phyloP scores from a whole-genome alignment of 805 yeast species.

The Saturnispora dispora region DNA sequence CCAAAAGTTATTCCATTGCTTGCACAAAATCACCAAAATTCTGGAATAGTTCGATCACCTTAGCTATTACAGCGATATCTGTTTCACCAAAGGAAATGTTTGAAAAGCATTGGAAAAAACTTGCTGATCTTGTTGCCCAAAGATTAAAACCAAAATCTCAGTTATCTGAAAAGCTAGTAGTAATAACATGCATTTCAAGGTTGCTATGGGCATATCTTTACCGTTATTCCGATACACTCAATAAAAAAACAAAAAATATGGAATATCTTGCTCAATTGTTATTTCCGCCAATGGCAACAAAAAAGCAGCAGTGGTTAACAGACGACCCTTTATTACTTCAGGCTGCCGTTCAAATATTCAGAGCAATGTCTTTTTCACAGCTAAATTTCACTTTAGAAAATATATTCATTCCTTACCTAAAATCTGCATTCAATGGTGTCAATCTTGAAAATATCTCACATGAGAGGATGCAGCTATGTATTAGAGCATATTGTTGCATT shows the following conservation, averaged over 20 bases:
- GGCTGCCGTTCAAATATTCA: slow-evolving; percentile 62
- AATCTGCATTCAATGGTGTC: slow-evolving; percentile 47
- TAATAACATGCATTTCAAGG: slow-evolving; percentile 59
- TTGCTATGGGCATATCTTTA: slow-evolving; percentile 85
- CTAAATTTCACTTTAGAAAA: slow-evolving; percentile 74
- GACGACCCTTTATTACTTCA: slow-evolving; percentile 53
- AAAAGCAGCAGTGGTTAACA: slow-evolving; percentile 70
- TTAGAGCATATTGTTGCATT: slow-evolving; percentile 64
- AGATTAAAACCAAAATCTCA: slow-evolving; percentile 54
- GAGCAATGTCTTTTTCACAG: slow-evolving; percentile 71
- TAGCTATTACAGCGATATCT: slow-evolving; percentile 65
- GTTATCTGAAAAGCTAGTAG: slow-evolving; percentile 42
- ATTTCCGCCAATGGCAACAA: slow-evolving; percentile 34
- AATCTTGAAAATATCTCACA: slow-evolving; percentile 54
- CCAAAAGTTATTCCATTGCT: slow-evolving; percentile 37
- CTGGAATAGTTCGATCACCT: slow-evolving; percentile 61
- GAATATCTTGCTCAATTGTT: slow-evolving; percentile 56
- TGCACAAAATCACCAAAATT: slow-evolving; percentile 34
- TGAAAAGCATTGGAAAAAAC: slow-evolving; percentile 56
- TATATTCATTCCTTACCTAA: slow-evolving; percentile 61
- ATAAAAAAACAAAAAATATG: slow-evolving; percentile 73
- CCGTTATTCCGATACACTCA: slow-evolving; percentile 80
- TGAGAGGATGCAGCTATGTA: slow-evolving; percentile 62
- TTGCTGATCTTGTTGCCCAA: slow-evolving; percentile 54
- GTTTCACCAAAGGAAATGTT: slow-evolving; percentile 77